phyloP scores from a whole-genome alignment of 805 yeast genomes.

The Barnettozyma siamensis region DNA sequence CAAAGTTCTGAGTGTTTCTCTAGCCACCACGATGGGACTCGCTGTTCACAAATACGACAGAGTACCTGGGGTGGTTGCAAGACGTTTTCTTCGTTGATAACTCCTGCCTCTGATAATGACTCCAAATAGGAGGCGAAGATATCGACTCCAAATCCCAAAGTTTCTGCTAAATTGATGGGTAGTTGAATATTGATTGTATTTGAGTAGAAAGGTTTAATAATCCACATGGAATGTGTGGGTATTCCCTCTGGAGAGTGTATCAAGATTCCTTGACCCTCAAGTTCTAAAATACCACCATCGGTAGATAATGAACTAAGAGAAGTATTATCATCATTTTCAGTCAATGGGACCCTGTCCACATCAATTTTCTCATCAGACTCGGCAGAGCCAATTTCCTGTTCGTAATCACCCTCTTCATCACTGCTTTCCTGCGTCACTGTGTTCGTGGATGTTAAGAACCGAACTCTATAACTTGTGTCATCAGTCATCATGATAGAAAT shows the following conservation, averaged over 20 bases:
- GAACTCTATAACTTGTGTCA: conserved; percentile 72
- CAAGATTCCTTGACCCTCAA: conserved; percentile 92
- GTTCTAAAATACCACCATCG: conserved; percentile 58
- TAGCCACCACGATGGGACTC: conserved; percentile 94
- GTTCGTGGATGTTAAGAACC: conserved; percentile 50
- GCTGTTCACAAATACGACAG: conserved; percentile 88
- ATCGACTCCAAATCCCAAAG: conserved; percentile 85
- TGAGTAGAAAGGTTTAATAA: conserved; percentile 72
- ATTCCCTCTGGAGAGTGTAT: conserved; percentile 56
- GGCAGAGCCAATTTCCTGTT: conserved; percentile 8
- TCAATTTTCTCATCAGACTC: conserved; percentile 19
- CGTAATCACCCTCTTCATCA: conserved; percentile 15
- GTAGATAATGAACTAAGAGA: conserved; percentile 37
- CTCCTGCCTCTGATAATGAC: conserved; percentile 55
- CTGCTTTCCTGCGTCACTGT: conserved; percentile 23
- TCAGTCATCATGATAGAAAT: conserved; percentile 64
- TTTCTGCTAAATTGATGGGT: conserved; percentile 63
- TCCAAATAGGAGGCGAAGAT: conserved; percentile 71
- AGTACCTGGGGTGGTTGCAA: conserved; percentile 80
- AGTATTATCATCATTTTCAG: background rate
- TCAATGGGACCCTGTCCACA: conserved; percentile 17
- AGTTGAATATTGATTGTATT: conserved; percentile 59
- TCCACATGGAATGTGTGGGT: conserved; percentile 90
- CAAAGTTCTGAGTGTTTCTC: conserved; percentile 89
- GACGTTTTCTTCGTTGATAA: conserved; percentile 54